Percentiles rank a stretch among this genome's conserved stretches.
phyloP scores from a whole-genome alignment of 805 yeast species.

The Suhomyces prunicola region DNA sequence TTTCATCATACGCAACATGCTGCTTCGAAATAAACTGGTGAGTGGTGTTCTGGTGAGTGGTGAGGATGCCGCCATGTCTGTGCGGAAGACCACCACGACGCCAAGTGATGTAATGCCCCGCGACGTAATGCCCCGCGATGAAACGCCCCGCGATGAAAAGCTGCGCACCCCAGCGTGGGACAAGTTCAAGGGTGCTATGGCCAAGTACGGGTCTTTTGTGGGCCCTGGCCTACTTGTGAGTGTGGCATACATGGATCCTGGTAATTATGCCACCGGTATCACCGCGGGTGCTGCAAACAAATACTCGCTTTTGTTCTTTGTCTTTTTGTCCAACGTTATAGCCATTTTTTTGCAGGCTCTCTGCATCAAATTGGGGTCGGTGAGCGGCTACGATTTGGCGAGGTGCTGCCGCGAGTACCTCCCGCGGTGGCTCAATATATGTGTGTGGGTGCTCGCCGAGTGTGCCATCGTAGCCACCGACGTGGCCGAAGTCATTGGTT shows the following conservation, averaged over 20 bases:
- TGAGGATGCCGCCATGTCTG: background rate
- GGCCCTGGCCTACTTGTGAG: conserved; percentile 50
- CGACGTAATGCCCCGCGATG: background rate
- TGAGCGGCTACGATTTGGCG: conserved; percentile 48
- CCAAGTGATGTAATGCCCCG: background rate
- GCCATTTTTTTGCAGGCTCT: conserved; percentile 46
- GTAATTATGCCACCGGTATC: conserved; percentile 49
- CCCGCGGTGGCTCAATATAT: conserved; percentile 37
- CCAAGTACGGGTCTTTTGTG: conserved; percentile 39
- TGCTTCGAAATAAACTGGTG: too few relatives aligned
- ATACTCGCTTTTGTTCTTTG: conserved; percentile 42
- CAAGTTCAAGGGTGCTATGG: background rate
- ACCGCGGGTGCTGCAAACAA: conserved; percentile 46
- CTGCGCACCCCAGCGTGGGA: background rate
- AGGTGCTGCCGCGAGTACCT: conserved; percentile 40
- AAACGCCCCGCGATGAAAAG: too few relatives aligned
- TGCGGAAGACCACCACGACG: background rate
- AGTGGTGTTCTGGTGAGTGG: background rate
- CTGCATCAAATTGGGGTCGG: conserved; percentile 47
- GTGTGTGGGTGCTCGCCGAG: conserved; percentile 44
- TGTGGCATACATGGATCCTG: conserved; percentile 54
- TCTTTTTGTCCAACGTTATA: conserved; percentile 41
- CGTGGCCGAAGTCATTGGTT: conserved; percentile 52
- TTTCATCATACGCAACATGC: too few relatives aligned
- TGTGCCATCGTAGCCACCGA: conserved; percentile 51